Conservation (phyloP, 768 basidiomycete species). For the Trichaptum fuscoviolaceum region DNA sequence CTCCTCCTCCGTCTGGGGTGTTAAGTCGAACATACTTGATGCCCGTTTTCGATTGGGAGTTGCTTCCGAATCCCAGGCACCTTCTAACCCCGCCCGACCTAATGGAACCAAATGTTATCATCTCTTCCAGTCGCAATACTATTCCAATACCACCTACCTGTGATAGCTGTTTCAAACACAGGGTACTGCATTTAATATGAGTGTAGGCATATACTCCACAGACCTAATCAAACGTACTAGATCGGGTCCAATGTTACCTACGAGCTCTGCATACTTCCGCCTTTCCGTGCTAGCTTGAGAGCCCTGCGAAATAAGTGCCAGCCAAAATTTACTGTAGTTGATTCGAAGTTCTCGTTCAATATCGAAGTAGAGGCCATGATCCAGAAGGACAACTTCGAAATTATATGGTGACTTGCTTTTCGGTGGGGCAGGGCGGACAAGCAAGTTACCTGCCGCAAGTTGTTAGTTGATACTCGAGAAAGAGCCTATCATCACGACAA, state of each 20-base stretch:
- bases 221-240: constrained; percentile 45
- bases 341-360: constrained; percentile 73
- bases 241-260: constrained; percentile 87
- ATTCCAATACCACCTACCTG: constrained; percentile 37
- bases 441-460: constrained; percentile 62
- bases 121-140: background rate
- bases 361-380: constrained; percentile 94
- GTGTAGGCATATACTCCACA: constrained; percentile 5
- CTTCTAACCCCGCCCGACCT: constrained; percentile 68
- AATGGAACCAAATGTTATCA: constrained; percentile 3
- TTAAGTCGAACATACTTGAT: constrained; percentile 71
- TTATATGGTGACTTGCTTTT: constrained; percentile 78
- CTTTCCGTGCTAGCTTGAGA: constrained; percentile 64
- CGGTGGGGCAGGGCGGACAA: constrained; percentile 71
- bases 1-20: constrained; percentile 69
- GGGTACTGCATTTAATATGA: constrained; percentile 57
- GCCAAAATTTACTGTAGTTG: constrained; percentile 86
- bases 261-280: constrained; percentile 81
- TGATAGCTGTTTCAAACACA: constrained; percentile 91
- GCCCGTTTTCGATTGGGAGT: constrained; percentile 48
- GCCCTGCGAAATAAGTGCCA: constrained; percentile 75
- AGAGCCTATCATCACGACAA: constrained; percentile 13
- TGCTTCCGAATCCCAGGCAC: constrained; percentile 40
- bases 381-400: constrained; percentile 92
- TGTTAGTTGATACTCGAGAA: constrained; percentile 6